Evolutionary conservation across 2,329 filamentous ascomycete genomes (phyloP), one percentile per base, ranked within the genome.

Genomic region (Truncatella angustata): DNA sequence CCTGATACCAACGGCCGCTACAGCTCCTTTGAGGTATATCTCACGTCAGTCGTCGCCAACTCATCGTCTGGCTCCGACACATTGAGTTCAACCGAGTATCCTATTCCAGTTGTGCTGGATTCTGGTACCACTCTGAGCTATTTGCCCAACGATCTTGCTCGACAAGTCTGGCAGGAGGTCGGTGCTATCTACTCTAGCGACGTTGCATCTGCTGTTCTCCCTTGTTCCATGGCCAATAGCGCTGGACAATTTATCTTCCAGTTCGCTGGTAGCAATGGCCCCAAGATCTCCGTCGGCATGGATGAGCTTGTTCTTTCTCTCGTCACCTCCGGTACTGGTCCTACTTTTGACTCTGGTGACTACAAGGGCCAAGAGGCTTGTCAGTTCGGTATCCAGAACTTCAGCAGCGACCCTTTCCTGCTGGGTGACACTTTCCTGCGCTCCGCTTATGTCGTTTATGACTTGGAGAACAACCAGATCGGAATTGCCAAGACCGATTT

Each of bases 101-200:
- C 84, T 0, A 65, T 82, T n/a, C 71, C 81, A 4, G 86, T 84
- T 3, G 77, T 91, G 4, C 78, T 92, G 32, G 88, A 92, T 68
- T 89, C 86, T 1, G 88, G 88, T 34, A 88, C 85, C n/a, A 88
- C 85, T 3, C 73, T 90, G 54, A 86, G 79, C 58, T 89, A 88
- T 62, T 71, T 91, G 0, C 88, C 88, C 1, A 74, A 81, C 53
- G 75, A 82, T 48, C 67, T 91, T 40, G 79, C 79, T 2, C 56
- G 68, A 6, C 66, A 78, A 55, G 69, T 83, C 10, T 82, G 79
- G 77, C 61, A 70, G 9, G 81, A 84, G 58, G 76, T 79, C 4
- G 81, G 81, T 32, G 82, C 78, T 4, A 54, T 69, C 9, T 81
- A 76, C 60, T 67, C 70, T 14, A 20, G 53, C 1, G 56, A 67